These are phyloP conservation scores for Cyathus striatus DNA, from an alignment of 768 basidiomycete species.

Conservation along the genomic window DNA sequence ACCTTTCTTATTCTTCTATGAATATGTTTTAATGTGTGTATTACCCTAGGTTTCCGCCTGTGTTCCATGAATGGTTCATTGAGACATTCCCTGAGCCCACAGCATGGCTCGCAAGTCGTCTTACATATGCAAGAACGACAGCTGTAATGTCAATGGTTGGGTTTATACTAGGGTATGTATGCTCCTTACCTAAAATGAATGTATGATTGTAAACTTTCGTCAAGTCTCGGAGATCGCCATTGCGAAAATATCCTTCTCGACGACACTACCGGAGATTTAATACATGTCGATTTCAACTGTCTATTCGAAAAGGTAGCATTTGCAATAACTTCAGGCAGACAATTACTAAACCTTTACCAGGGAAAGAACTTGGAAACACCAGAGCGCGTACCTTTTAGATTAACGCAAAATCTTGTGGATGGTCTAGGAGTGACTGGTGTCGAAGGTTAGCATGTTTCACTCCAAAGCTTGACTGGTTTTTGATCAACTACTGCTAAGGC, in stretches of 20 bases:
- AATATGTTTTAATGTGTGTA: too few species aligned
- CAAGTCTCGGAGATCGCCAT: constrained; percentile 97
- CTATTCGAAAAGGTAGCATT: constrained; percentile 84
- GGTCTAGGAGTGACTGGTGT: constrained; percentile 91
- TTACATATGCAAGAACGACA: constrained; percentile 80
- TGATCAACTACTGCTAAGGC: too few species aligned
- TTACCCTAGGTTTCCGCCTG: constrained; percentile 61
- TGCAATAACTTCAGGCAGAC: neutral
- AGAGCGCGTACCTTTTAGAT: constrained; percentile 89
- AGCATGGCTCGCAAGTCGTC: constrained; percentile 87
- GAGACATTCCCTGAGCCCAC: constrained; percentile 96
- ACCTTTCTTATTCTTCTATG: neutral
- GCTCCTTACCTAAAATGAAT: neutral
- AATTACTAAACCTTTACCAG: constrained; percentile 13
- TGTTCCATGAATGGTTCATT: constrained; percentile 97
- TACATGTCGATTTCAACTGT: constrained; percentile 98
- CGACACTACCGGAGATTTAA: constrained; percentile 78
- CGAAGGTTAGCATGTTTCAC: constrained; percentile 57
- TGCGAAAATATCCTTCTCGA: constrained; percentile 96
- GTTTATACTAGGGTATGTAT: constrained; percentile 82
- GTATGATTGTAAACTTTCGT: neutral
- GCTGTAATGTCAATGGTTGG: constrained; percentile 99
- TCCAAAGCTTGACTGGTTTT: too few species aligned
- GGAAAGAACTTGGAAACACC: constrained; percentile 85
- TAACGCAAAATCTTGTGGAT: constrained; percentile 91